phyloP scores from a whole-genome alignment of 2,329 filamentous ascomycete genomes.

The Dothideomycetes sp. region DNA sequence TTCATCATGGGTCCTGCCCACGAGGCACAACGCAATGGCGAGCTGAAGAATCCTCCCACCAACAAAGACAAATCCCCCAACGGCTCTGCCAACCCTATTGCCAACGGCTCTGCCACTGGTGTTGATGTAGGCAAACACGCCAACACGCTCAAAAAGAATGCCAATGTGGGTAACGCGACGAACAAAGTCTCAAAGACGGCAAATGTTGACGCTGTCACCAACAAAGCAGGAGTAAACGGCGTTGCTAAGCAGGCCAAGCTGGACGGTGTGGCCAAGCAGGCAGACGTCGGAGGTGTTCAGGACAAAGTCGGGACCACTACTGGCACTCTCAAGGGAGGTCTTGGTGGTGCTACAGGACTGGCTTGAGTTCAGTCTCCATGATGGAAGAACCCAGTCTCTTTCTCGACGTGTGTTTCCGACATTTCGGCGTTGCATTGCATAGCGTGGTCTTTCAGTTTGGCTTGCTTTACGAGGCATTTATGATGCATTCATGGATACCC shows the following conservation, averaged over 20 bases:
- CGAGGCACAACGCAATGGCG: constrained; percentile 3
- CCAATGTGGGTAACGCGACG: constrained; percentile 8
- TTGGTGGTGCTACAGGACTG: constrained; percentile 7
- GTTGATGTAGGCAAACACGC: constrained; percentile 7
- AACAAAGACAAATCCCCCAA: constrained; percentile 7
- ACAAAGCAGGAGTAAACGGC: constrained; percentile 5
- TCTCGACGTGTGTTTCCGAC: too few relatives aligned
- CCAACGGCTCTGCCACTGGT: constrained; percentile 7
- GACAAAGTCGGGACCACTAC: constrained; percentile 3
- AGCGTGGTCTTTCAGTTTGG: too few relatives aligned
- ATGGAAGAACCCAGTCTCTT: background rate
- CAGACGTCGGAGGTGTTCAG: constrained; percentile 1
- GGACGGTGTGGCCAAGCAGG: constrained; percentile 8
- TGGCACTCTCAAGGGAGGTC: constrained; percentile 7
- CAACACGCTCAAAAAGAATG: constrained; percentile 8
- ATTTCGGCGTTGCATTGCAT: too few relatives aligned
- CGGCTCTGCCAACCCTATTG: constrained; percentile 3
- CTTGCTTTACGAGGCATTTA: too few relatives aligned
- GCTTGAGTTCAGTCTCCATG: background rate
- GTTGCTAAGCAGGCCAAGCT: constrained; percentile 6
- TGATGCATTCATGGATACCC: too few relatives aligned
- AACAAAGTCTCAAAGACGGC: constrained; percentile 8
- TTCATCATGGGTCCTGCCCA: constrained; percentile 21
- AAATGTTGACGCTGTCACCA: constrained; percentile 1
- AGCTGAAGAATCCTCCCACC: constrained; percentile 1